phyloP scores from a whole-genome alignment of 768 basidiomycete genomes.

The Mycena vitilis region DNA sequence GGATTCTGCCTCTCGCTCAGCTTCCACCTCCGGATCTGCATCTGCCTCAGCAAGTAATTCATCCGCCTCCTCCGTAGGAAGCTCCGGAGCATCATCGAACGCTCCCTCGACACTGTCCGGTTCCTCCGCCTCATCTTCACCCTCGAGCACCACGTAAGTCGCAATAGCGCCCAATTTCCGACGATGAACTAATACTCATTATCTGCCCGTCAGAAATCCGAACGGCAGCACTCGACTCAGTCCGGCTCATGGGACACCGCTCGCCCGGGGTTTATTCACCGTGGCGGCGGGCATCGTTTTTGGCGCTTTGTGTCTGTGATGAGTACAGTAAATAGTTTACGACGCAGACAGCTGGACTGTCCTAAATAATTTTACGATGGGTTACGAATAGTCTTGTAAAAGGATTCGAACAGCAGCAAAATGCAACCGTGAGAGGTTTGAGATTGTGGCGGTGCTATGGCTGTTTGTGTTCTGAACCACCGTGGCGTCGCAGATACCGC shows the following conservation, averaged over 20 bases:
- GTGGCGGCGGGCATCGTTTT: slow-evolving; percentile 19
- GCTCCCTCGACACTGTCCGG: slow-evolving; percentile 3
- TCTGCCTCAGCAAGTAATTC: slow-evolving; percentile 4
- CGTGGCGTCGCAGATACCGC: no score
- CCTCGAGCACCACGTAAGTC: slow-evolving; percentile 16
- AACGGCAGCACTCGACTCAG: slow-evolving; percentile 12
- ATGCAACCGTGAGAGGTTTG: no score
- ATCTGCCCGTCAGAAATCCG: background rate
- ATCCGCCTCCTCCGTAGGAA: slow-evolving; percentile 3
- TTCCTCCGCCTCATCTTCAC: background rate
- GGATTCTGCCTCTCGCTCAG: background rate
- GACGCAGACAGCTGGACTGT: slow-evolving; percentile 29
- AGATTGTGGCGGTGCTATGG: background rate
- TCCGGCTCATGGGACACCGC: slow-evolving; percentile 10
- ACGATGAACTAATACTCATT: background rate
- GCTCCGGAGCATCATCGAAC: slow-evolving; percentile 8
- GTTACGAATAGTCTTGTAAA: background rate
- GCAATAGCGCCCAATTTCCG: background rate
- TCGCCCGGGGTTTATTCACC: slow-evolving; percentile 28
- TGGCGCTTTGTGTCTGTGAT: slow-evolving; percentile 24
- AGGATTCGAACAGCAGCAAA: no score
- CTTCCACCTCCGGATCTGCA: background rate
- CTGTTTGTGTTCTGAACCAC: background rate
- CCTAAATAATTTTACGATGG: slow-evolving; percentile 15
- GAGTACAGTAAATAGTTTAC: slow-evolving; percentile 9